A percentile compares a stretch with the other conserved stretches of the same genome.
These are phyloP conservation scores for Leptodontidium sp. DNA, from an alignment of 2,329 filamentous ascomycete species.

Conservation along the genomic window DNA sequence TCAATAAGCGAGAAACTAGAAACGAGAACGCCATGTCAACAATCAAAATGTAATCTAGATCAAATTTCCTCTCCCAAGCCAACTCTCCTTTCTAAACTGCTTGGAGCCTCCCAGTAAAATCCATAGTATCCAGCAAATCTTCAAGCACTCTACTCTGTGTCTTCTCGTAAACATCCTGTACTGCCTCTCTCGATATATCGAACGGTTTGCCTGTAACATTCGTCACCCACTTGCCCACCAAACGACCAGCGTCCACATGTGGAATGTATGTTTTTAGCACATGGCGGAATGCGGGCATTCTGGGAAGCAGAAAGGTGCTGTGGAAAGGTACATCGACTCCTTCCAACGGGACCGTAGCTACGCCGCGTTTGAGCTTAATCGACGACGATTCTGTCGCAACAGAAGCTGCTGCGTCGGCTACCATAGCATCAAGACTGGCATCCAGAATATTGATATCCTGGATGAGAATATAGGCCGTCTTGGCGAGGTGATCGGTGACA, in stretches of 20 bases:
- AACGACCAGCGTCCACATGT: constrained; percentile 97
- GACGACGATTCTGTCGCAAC: constrained; percentile 70
- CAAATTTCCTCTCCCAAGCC: too few species aligned
- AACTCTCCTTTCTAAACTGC: too few species aligned
- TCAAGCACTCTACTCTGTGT: too few species aligned
- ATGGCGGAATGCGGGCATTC: constrained; percentile 99
- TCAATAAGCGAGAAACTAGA: too few species aligned
- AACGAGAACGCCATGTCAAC: too few species aligned
- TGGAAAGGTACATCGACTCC: constrained; percentile 99
- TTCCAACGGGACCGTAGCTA: constrained; percentile 94
- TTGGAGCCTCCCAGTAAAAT: too few species aligned
- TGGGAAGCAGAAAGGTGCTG: constrained; percentile 92
- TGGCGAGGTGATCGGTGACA: constrained; percentile 87
- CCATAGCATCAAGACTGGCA: too few species aligned
- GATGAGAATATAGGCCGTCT: constrained; percentile 55
- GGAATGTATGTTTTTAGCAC: constrained; percentile 99
- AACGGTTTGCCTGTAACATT: constrained; percentile 98
- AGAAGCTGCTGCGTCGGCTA: too few species aligned
- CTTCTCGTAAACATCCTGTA: constrained; percentile 87
- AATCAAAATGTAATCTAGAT: too few species aligned
- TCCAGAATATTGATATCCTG: too few species aligned
- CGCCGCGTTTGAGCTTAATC: constrained; percentile 89
- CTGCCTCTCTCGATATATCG: constrained; percentile 96
- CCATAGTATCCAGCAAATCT: too few species aligned
- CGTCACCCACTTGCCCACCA: constrained; percentile 98